Evolutionary conservation across 1,284 basidiomycete species (phyloP), one percentile per base, ranked within the genome.

Genomic region (Rhodotorula sp.): DNA sequence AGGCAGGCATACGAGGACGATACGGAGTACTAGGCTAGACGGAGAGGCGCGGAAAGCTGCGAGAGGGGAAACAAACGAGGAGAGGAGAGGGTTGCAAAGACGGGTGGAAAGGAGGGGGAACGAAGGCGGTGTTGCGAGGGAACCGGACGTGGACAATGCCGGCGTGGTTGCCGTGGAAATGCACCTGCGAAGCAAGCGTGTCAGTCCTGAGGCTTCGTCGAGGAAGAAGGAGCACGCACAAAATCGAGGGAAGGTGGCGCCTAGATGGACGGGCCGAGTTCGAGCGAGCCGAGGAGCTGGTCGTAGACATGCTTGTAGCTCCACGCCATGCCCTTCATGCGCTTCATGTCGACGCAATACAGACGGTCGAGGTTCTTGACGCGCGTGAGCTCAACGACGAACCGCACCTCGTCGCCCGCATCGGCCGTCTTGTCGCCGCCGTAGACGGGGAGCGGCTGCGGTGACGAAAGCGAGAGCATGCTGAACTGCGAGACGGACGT

Each of bases 281-380:
- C 69, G n/a, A 76, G 44, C 8, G 46, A 34, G 19, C 32, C 57
- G 48, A 76, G 48, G 27, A 76, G 63, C 46, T 74, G 72, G 22
- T 95, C 91, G 81, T 97, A 96, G 82, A 97, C 85, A 82, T 91
- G 94, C 83, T 94, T 94, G 85, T 94, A 97, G 82, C 90, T 92
- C 84, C 92, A 84, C 34, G 66, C 64, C 29, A 55, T 64, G n/a
- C 94, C 94, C 82, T 94, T 94, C 80, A 96, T 82, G 73, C 94
- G 84, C 77, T 94, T 88, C 81, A 97, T 90, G 83, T 95, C 94
- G 77, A 97, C 84, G 81, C 89, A 90, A 81, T 90, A 93, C 56
- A 92, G 91, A 78, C 91, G 91, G 77, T 90, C 90, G 79, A 97
- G 84, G 72, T 93, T 88, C 81, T 92, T 91, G 79, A 97, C 86